phyloP scores from a whole-genome alignment of 495 filamentous ascomycete genomes.

The Parathielavia appendiculata region DNA sequence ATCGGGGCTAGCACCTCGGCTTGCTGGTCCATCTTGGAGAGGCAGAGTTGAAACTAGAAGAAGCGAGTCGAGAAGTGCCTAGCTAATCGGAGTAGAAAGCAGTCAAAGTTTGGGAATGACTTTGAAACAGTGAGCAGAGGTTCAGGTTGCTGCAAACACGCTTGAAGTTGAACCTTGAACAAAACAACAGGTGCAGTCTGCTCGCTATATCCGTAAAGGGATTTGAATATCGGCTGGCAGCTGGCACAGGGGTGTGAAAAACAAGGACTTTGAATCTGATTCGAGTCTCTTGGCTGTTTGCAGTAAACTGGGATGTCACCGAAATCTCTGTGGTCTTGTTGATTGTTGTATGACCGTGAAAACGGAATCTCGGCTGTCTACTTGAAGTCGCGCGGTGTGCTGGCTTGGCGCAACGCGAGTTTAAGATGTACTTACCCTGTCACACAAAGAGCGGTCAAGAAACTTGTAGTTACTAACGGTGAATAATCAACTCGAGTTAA shows the following conservation, averaged over 20 bases:
- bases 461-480: background rate
- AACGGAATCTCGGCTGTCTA: background rate
- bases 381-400: background rate
- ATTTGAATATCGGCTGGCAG: too few species aligned
- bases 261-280: background rate
- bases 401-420: background rate
- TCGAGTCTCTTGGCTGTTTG: background rate
- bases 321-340: too few species aligned
- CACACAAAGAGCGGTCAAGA: background rate
- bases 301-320: background rate
- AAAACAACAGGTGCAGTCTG: background rate
- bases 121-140: too few species aligned
- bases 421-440: background rate
- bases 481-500: too few species aligned
- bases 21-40: conserved; percentile 3
- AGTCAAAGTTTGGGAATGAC: background rate
- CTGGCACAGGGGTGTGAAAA: too few species aligned
- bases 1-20: background rate
- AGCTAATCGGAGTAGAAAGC: background rate
- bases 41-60: background rate
- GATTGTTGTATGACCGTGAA: background rate
- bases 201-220: too few species aligned
- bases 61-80: background rate
- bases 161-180: background rate
- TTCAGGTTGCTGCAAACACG: too few species aligned